A percentile compares a stretch with the other conserved stretches of the same genome.
Evolutionary conservation across 768 basidiomycete species (phyloP).

Genomic region (Psilocybe sp.): DNA sequence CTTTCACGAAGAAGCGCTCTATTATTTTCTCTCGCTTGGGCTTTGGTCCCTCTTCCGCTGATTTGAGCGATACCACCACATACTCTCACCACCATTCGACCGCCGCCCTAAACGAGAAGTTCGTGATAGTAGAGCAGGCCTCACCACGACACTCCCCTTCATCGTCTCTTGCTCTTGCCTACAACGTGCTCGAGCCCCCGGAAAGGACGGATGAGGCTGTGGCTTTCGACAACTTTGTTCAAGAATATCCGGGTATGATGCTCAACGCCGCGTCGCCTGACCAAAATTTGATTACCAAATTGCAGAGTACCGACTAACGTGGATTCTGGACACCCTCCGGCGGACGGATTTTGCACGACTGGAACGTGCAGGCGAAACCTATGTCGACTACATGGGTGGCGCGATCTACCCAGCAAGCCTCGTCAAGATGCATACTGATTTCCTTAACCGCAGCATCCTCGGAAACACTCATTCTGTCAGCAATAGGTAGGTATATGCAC

Average conservation of each 20-base stretch:
- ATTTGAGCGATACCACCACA: conserved; percentile 31
- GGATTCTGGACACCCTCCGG: conserved; percentile 69
- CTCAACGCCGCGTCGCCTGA: not conserved
- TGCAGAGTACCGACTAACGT: conserved; percentile 60
- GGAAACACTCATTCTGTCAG: conserved; percentile 87
- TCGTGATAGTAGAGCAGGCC: conserved; percentile 17
- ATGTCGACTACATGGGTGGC: conserved; percentile 87
- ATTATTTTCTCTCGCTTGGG: conserved; percentile 35
- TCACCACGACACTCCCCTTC: conserved; percentile 17
- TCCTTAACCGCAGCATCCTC: conserved; percentile 62
- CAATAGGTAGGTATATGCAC: conserved; percentile 60
- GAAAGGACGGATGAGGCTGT: conserved; percentile 28
- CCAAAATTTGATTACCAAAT: not conserved
- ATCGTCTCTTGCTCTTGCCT: conserved; percentile 15
- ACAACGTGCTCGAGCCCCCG: conserved; percentile 25
- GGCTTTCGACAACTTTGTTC: conserved; percentile 50
- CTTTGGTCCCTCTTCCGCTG: conserved; percentile 36
- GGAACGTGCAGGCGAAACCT: conserved; percentile 64
- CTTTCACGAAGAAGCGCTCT: conserved; percentile 31
- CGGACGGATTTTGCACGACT: conserved; percentile 60
- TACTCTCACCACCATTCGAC: conserved; percentile 39
- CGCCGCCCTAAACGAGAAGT: conserved; percentile 27
- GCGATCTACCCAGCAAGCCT: conserved; percentile 78
- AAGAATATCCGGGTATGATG: conserved; percentile 33
- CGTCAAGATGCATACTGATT: conserved; percentile 65